These are phyloP conservation scores for Schizosaccharomyces octosporus DNA, from an alignment of 805 yeast genomes.

Conservation along the genomic window DNA sequence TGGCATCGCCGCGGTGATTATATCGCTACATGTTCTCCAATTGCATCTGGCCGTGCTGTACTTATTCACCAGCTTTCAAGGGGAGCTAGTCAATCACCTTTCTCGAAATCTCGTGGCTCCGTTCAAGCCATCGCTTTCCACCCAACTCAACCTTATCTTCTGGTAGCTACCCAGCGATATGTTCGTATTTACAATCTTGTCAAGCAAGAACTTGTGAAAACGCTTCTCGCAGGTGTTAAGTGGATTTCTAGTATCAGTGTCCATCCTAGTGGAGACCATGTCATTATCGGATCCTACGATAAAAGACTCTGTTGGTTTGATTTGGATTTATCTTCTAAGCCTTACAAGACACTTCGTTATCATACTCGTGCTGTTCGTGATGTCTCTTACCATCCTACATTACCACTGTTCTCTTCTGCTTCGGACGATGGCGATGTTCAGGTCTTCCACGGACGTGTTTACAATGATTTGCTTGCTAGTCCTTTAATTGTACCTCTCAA, in stretches of 20 bases:
- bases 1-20: conserved; percentile 98
- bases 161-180: conserved; percentile 83
- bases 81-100: conserved; percentile 88
- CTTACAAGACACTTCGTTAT: conserved; percentile 84
- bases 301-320: conserved; percentile 95
- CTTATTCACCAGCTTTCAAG: conserved; percentile 83
- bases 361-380: conserved; percentile 86
- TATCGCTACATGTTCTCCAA: conserved; percentile 90
- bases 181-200: conserved; percentile 75
- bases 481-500: conserved; percentile 89
- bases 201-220: conserved; percentile 60
- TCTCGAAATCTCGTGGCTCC: conserved; percentile 75
- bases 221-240: conserved; percentile 82
- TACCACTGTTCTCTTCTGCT: conserved; percentile 83
- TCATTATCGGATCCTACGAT: conserved; percentile 77
- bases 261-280: conserved; percentile 83
- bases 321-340: conserved; percentile 64
- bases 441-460: conserved; percentile 88
- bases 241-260: conserved; percentile 81
- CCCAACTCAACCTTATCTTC: conserved; percentile 80
- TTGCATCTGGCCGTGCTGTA: conserved; percentile 66
- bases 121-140: conserved; percentile 92
- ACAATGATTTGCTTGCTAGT: conserved; percentile 83
- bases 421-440: conserved; percentile 85
- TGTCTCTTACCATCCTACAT: conserved; percentile 61